These are phyloP conservation scores for Cercospora beticola DNA, from an alignment of 2,329 filamentous ascomycete genomes.

Conservation along the genomic window DNA sequence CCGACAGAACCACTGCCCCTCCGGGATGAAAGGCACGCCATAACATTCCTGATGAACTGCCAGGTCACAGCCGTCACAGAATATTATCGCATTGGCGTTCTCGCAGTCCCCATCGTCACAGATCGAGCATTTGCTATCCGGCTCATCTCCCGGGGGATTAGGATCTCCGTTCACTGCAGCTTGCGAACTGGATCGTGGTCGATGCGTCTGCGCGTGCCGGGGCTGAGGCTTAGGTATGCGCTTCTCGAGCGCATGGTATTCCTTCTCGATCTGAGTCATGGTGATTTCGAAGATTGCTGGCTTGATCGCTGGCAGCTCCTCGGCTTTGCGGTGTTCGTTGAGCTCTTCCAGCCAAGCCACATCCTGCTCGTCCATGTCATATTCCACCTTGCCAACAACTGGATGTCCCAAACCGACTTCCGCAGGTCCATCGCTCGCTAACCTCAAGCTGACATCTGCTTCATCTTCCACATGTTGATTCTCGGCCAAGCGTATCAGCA, in stretches of 20 bases:
- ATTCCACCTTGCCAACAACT: slow-evolving; percentile 79
- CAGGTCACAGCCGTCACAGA: slow-evolving; percentile 95
- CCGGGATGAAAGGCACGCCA: slow-evolving; percentile 95
- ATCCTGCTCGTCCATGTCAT: slow-evolving; percentile 99
- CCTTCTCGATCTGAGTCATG: slow-evolving; percentile 98
- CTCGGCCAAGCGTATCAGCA: slow-evolving; percentile 64
- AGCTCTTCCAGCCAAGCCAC: slow-evolving; percentile 90
- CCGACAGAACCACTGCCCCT: slow-evolving; percentile 96
- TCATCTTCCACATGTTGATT: slow-evolving; percentile 64
- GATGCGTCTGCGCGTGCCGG: slow-evolving; percentile 90
- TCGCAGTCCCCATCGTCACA: slow-evolving; percentile 99
- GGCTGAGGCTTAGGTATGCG: slow-evolving; percentile 95
- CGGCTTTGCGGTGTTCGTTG: slow-evolving; percentile 72
- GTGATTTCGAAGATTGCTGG: slow-evolving; percentile 95
- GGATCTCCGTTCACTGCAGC: slow-evolving; percentile 94
- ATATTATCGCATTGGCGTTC: slow-evolving; percentile 98
- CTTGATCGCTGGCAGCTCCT: slow-evolving; percentile 78
- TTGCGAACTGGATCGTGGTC: slow-evolving; percentile 88
- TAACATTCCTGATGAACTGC: slow-evolving; percentile 99
- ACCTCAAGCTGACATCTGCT: slow-evolving; percentile 51
- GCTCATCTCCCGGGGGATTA: slow-evolving; percentile 77
- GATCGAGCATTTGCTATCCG: slow-evolving; percentile 95
- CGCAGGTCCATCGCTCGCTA: slow-evolving; percentile 56
- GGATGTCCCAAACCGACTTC: slow-evolving; percentile 55
- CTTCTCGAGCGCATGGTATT: slow-evolving; percentile 95